Conservation (phyloP, 2,329 filamentous ascomycete genomes). For the Colletotrichum tamarilloi region DNA sequence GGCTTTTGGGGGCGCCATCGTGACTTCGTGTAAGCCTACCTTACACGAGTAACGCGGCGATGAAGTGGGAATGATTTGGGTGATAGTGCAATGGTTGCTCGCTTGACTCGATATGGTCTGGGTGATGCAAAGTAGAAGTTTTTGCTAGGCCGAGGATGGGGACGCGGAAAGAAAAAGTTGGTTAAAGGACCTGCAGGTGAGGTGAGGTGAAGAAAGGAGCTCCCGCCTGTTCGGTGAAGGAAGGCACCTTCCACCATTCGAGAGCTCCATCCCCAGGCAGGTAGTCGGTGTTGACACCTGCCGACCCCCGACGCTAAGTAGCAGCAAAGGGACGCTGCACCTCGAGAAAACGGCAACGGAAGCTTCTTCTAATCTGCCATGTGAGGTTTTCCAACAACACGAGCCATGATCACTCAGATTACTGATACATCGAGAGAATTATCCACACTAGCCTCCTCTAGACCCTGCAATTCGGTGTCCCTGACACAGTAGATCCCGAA, state of each 20-base stretch:
- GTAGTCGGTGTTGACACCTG: background rate
- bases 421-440: background rate
- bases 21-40: background rate
- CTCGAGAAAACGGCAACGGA: background rate
- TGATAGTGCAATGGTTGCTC: background rate
- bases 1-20: slow-evolving; percentile 6
- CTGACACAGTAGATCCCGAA: slow-evolving; percentile 17
- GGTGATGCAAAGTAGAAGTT: background rate
- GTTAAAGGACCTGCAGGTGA: background rate
- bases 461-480: background rate
- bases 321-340: background rate
- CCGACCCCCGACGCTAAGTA: slow-evolving; percentile 8
- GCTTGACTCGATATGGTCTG: background rate
- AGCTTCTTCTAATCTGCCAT: background rate
- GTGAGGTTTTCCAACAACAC: background rate
- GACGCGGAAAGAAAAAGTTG: background rate
- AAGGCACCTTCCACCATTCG: background rate
- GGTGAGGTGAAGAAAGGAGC: background rate
- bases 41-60: background rate
- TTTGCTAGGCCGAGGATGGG: background rate
- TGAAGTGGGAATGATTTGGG: background rate
- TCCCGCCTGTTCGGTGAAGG: no score
- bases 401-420: background rate
- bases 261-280: background rate
- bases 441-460: background rate